Evolutionary conservation across 306 rosid species (phyloP), one percentile per base, ranked within the genome.

Genomic region (Myrica gale): DNA sequence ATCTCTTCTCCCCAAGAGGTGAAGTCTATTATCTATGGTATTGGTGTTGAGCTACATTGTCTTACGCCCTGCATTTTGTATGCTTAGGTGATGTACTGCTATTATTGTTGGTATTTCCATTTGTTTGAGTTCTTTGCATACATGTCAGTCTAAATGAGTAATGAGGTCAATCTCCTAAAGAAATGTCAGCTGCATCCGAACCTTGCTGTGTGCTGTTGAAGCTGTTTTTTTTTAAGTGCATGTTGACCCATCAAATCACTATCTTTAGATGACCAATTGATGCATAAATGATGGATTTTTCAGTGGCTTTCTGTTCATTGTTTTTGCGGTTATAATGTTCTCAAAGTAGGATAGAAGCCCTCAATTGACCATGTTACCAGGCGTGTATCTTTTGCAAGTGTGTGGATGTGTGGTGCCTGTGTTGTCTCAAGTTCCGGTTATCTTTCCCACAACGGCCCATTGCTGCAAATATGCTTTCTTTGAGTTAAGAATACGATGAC

Each of bases 1-100:
- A 37, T 78, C 68, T 41, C 87, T 73, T 88, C 93, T 85, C 77
- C 89, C 67, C 71, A 77, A 75, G 90, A 77, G 96, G 99, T 92
- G 79, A 52, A n/a, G 17, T 66, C 42, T 50, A 48, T 46, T 68
- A 65, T 37, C 57, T 4, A 68, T 12, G 48, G 61, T 51, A 66
- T 71, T 43, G 70, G 47, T 57, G 65, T 43, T 55, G 4, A 58
- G 73, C 32, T 60, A 53, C 13, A 11, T 69, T 69, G 26, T 48
- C 37, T 13, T 41, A 43, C 10, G 11, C 26, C 21, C 5, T 37
- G 69, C 39, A 9, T 68, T 26, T 70, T 7, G 26, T 9, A 32
- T 32, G 37, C 67, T 0, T 2, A 11, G 23, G 12, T 58, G 39
- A 9, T 32, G 26, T 60, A 60, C 26, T 26, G 26, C 42, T 56